Evolutionary conservation across 2,329 filamentous ascomycete genomes (phyloP).

Genomic region (Fusarium acutatum): DNA sequence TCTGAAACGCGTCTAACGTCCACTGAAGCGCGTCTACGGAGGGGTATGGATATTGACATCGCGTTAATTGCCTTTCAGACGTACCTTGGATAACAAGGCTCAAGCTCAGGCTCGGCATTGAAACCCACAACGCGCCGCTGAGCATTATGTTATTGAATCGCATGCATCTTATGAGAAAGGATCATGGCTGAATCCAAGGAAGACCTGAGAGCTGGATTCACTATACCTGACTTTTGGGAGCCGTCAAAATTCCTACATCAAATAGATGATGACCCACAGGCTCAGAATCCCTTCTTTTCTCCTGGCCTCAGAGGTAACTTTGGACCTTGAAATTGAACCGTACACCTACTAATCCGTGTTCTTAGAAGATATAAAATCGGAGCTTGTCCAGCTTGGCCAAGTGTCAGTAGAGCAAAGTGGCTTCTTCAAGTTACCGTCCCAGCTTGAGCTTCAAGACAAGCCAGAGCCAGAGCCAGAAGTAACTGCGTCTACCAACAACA

Average conservation of each 20-base stretch:
- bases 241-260: conserved; percentile 60
- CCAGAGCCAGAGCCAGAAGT: conserved; percentile 5
- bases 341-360: neutral
- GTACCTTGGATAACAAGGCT: neutral
- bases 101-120: neutral
- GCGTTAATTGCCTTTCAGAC: conserved; percentile 23
- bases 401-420: conserved; percentile 39
- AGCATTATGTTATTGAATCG: conserved; percentile 16
- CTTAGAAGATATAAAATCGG: conserved; percentile 19
- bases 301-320: conserved; percentile 48
- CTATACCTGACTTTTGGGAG: conserved; percentile 68
- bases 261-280: conserved; percentile 21
- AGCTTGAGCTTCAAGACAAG: conserved; percentile 12
- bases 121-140: neutral
- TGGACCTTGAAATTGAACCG: neutral
- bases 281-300: conserved; percentile 54
- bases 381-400: conserved; percentile 29
- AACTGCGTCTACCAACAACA: conserved; percentile 3
- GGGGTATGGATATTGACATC: neutral
- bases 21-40: conserved; percentile 32
- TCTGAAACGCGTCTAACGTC: conserved; percentile 18
- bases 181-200: conserved; percentile 51
- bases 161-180: neutral
- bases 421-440: conserved; percentile 44
- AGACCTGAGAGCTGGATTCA: conserved; percentile 65